Evolutionary conservation across 805 yeast genomes (phyloP).

Genomic region (Lipomyces lipofer): DNA sequence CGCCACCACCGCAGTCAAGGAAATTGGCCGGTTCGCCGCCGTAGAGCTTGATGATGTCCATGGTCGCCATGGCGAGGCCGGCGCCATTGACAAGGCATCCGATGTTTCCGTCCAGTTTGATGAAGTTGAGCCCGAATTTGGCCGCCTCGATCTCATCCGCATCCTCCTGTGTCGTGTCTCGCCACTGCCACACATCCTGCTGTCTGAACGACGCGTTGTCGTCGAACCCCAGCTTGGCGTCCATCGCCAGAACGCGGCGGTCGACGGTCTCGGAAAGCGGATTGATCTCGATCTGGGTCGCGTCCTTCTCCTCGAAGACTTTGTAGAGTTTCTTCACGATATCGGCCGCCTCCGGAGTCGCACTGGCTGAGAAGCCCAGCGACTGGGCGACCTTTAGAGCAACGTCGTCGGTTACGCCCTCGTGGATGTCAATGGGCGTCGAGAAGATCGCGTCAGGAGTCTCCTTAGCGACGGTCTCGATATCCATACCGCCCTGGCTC

Average conservation of each 20-base stretch:
- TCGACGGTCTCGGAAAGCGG: constrained; percentile 93
- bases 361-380: constrained; percentile 77
- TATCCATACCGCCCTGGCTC: constrained; percentile 99
- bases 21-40: constrained; percentile 99
- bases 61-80: constrained; percentile 99
- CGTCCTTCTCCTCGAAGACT: constrained; percentile 87
- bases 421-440: constrained; percentile 71
- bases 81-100: constrained; percentile 99
- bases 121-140: constrained; percentile 87
- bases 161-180: constrained; percentile 97
- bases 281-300: constrained; percentile 98
- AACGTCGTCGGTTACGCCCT: constrained; percentile 75
- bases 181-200: constrained; percentile 91
- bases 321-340: constrained; percentile 83
- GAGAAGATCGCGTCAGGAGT: constrained; percentile 91
- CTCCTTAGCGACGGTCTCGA: constrained; percentile 94
- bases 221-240: constrained; percentile 97
- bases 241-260: constrained; percentile 93
- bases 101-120: constrained; percentile 96
- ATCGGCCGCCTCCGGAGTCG: constrained; percentile 83
- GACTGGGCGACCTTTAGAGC: constrained; percentile 76
- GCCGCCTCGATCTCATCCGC: constrained; percentile 95
- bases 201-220: constrained; percentile 96
- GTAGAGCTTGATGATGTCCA: constrained; percentile 97
- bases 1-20: constrained; percentile 99